These are phyloP conservation scores for Luvunga scandens DNA, from an alignment of 345 rosid genomes.

Conservation along the genomic window DNA sequence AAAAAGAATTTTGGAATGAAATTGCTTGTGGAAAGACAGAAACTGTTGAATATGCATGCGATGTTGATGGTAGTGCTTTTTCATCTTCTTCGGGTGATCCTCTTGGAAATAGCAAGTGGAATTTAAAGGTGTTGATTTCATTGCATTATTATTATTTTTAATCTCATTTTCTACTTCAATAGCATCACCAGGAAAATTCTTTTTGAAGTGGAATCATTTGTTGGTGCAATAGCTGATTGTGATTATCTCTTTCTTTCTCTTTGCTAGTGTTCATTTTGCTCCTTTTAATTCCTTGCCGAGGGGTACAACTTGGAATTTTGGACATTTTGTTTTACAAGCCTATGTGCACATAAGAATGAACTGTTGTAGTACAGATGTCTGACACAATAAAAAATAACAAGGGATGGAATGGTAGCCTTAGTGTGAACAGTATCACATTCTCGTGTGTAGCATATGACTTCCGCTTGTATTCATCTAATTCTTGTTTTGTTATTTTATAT, in stretches of 20 bases:
- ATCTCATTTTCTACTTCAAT: not conserved
- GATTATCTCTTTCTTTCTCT: not conserved
- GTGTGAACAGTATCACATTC: not conserved
- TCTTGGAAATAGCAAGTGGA: constrained; percentile 98
- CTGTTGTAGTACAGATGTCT: not conserved
- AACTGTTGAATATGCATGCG: constrained; percentile 99
- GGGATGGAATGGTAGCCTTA: not conserved
- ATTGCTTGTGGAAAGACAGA: constrained; percentile 94
- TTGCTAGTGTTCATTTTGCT: not conserved
- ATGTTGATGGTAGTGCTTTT: constrained; percentile 99
- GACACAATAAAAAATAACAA: not conserved
- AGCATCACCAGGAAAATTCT: not conserved
- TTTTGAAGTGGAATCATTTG: not conserved
- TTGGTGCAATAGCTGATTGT: not conserved
- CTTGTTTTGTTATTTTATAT: not conserved
- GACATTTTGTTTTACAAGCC: not conserved
- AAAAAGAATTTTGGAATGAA: constrained; percentile 99
- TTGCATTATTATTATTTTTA: constrained; percentile 12
- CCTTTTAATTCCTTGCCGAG: not conserved
- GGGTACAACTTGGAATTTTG: not conserved
- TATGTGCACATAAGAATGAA: not conserved
- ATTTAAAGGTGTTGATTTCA: constrained; percentile 77
- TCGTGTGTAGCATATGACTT: not conserved
- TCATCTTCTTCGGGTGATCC: constrained; percentile 85
- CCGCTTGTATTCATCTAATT: not conserved